Conservation (phyloP, 169 alveolate genomes). For the Perkinsus olseni region DNA sequence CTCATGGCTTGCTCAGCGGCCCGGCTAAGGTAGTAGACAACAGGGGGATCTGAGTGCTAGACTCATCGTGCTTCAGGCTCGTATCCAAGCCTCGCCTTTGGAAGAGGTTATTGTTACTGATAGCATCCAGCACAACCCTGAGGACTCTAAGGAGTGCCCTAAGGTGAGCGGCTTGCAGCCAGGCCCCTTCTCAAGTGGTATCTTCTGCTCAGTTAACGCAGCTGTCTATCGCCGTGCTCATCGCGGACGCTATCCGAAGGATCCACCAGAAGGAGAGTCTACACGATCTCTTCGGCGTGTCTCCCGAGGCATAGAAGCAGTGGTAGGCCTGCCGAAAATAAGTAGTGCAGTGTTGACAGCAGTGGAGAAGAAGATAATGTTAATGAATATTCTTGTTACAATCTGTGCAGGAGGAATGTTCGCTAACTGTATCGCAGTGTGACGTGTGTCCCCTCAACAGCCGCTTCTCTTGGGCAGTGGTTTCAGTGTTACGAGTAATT, state of each 20-base stretch:
- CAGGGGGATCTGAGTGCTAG: neutral
- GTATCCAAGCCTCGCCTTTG: constrained; percentile 65
- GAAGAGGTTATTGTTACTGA: constrained; percentile 83
- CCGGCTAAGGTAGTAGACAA: constrained; percentile 51
- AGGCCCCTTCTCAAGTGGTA: neutral
- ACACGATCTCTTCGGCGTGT: constrained; percentile 42
- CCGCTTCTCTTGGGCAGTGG: neutral
- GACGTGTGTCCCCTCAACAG: neutral
- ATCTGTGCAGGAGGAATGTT: neutral
- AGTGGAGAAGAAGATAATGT: too few relatives aligned
- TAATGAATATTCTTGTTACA: too few relatives aligned
- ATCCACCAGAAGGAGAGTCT: constrained; percentile 68
- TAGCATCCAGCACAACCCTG: constrained; percentile 49
- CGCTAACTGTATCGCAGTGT: neutral
- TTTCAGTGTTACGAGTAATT: neutral
- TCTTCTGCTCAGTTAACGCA: constrained; percentile 5
- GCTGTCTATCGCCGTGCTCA: constrained; percentile 49
- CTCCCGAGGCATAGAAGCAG: neutral
- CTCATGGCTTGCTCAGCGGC: constrained; percentile 87
- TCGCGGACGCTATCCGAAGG: constrained; percentile 78
- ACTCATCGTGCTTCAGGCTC: constrained; percentile 16
- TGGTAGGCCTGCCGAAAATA: neutral
- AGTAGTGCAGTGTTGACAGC: too few relatives aligned
- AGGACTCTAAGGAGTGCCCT: neutral
- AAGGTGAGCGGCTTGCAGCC: neutral